phyloP scores from a whole-genome alignment of 164 flowering plant genomes.

The Aristolochia fimbriata region DNA sequence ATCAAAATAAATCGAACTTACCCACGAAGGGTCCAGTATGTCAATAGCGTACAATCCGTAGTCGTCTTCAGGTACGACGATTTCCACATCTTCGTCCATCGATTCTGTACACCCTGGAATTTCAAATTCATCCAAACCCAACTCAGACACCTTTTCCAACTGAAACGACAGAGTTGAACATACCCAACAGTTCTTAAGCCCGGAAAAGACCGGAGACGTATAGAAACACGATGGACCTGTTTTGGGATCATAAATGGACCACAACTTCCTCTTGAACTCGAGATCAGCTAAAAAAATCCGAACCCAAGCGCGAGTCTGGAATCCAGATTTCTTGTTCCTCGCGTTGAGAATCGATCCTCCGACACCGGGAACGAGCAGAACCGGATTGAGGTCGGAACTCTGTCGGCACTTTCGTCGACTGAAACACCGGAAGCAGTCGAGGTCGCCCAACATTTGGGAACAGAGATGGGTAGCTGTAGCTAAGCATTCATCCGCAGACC shows the following conservation, averaged over 20 bases:
- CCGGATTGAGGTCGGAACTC: conserved; percentile 47
- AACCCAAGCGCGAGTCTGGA: conserved; percentile 79
- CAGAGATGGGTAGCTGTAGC: too few relatives aligned
- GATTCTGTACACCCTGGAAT: conserved; percentile 68
- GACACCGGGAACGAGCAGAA: conserved; percentile 69
- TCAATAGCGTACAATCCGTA: conserved; percentile 90
- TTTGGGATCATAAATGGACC: conserved; percentile 70
- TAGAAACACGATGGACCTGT: conserved; percentile 38
- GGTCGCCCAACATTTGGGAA: background rate
- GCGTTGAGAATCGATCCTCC: conserved; percentile 84
- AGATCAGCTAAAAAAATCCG: conserved; percentile 63
- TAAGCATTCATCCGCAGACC: too few relatives aligned
- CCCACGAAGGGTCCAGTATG: conserved; percentile 75
- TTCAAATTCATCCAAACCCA: background rate
- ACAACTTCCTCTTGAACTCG: conserved; percentile 63
- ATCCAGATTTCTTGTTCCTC: conserved; percentile 39
- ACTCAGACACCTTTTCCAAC: background rate
- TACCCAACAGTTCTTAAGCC: too few relatives aligned
- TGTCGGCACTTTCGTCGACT: background rate
- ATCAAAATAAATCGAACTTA: conserved; percentile 10
- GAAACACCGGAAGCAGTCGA: conserved; percentile 1
- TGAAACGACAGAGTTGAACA: background rate
- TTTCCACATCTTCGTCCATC: conserved; percentile 41
- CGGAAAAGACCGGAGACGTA: too few relatives aligned
- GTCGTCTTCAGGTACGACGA: conserved; percentile 78